Percentiles rank a stretch among this genome's conserved stretches.
phyloP scores from a whole-genome alignment of 768 basidiomycete species.

The Leccinellum luteum region DNA sequence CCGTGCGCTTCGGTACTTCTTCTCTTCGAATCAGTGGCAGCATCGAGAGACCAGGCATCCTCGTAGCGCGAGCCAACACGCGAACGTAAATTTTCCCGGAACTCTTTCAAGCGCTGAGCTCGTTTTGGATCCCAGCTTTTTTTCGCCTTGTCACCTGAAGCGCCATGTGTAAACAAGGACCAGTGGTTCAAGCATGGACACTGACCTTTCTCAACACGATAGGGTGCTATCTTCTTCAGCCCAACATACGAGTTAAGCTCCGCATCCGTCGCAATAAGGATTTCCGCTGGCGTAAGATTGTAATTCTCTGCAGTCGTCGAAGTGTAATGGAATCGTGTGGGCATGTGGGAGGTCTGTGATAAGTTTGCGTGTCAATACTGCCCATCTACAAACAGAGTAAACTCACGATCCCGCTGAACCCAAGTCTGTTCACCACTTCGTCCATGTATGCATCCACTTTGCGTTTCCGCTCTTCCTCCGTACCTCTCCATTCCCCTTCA shows the following conservation, averaged over 20 bases:
- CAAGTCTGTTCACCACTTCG: constrained; percentile 75
- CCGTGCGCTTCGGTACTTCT: constrained; percentile 12
- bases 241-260: constrained; percentile 92
- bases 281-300: constrained; percentile 78
- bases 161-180: background rate
- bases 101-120: constrained; percentile 63
- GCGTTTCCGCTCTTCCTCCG: constrained; percentile 86
- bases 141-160: constrained; percentile 25
- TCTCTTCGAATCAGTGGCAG: background rate
- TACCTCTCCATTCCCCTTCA: constrained; percentile 78
- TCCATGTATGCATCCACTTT: constrained; percentile 89
- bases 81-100: constrained; percentile 59
- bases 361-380: constrained; percentile 1
- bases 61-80: constrained; percentile 31
- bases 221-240: constrained; percentile 89
- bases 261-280: constrained; percentile 86
- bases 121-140: constrained; percentile 60
- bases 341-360: constrained; percentile 76
- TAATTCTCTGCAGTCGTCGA: constrained; percentile 59
- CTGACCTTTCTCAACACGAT: constrained; percentile 53
- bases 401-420: constrained; percentile 93
- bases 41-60: constrained; percentile 19
- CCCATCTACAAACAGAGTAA: background rate
- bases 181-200: constrained; percentile 3
- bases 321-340: constrained; percentile 93